These are phyloP conservation scores for Erysimum cheiranthoides DNA, from an alignment of 345 rosid species.

Conservation along the genomic window DNA sequence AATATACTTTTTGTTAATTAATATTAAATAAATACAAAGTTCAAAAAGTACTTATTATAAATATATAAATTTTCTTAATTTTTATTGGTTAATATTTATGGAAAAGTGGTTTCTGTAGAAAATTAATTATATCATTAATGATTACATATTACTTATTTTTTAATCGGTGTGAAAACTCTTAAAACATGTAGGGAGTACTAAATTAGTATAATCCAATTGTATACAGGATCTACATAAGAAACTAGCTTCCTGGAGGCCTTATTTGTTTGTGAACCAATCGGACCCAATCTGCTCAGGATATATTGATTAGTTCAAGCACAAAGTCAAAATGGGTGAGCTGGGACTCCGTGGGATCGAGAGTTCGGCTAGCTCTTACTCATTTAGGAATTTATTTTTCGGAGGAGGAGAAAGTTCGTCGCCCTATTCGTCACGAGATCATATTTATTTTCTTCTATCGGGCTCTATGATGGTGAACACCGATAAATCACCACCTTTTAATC, in stretches of 20 bases:
- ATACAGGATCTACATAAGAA: background rate
- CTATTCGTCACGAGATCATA: constrained; percentile 30
- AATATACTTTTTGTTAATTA: too few relatives aligned
- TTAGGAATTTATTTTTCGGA: constrained; percentile 43
- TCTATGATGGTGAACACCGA: constrained; percentile 40
- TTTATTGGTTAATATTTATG: too few relatives aligned
- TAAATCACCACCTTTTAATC: constrained; percentile 45
- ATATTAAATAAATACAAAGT: too few relatives aligned
- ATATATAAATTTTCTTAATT: too few relatives aligned
- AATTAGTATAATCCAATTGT: too few relatives aligned
- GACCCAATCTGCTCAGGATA: constrained; percentile 62
- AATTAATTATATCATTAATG: too few relatives aligned
- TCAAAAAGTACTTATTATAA: too few relatives aligned
- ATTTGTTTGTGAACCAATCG: constrained; percentile 53
- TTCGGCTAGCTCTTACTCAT: constrained; percentile 47
- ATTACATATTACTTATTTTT: too few relatives aligned
- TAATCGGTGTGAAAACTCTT: too few relatives aligned
- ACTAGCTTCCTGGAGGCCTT: constrained; percentile 54
- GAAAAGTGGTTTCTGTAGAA: too few relatives aligned
- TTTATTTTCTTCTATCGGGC: constrained; percentile 61
- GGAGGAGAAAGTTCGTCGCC: background rate
- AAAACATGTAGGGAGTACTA: too few relatives aligned
- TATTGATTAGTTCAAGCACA: constrained; percentile 56
- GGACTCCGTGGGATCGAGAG: constrained; percentile 50
- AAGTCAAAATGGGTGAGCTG: constrained; percentile 52